A percentile compares a stretch with the other conserved stretches of the same genome.
These are phyloP conservation scores for Pichia insulana DNA, from an alignment of 805 yeast species.

Conservation along the genomic window DNA sequence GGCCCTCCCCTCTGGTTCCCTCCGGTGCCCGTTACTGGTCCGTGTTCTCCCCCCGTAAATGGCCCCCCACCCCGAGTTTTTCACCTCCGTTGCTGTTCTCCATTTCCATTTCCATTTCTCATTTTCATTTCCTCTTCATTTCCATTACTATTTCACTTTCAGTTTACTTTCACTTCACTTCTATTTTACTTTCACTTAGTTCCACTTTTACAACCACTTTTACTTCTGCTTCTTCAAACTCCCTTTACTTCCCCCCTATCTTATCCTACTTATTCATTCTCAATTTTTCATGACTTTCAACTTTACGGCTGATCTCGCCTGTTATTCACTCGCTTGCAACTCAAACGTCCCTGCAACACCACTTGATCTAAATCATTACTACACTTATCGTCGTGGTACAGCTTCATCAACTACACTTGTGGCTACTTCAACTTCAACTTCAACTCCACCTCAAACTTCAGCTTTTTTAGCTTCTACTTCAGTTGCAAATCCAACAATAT, in stretches of 20 bases:
- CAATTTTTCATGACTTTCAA: slow-evolving; percentile 11
- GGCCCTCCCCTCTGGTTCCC: not conserved
- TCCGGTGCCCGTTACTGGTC: not conserved
- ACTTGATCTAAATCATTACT: slow-evolving; percentile 17
- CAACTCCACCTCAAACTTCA: too few relatives aligned
- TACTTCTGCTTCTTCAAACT: too few relatives aligned
- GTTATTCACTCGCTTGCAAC: slow-evolving; percentile 24
- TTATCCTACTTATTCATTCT: not conserved
- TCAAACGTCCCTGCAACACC: slow-evolving; percentile 21
- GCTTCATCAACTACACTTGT: slow-evolving; percentile 5
- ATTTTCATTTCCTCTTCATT: not conserved
- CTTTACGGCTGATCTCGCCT: slow-evolving; percentile 22
- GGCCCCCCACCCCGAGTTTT: not conserved
- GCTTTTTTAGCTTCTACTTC: too few relatives aligned
- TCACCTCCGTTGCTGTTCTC: not conserved
- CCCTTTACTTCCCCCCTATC: not conserved
- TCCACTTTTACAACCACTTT: too few relatives aligned
- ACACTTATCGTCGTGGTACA: slow-evolving; percentile 12
- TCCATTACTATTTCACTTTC: not conserved
- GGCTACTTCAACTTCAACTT: too few relatives aligned
- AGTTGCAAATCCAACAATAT: too few relatives aligned
- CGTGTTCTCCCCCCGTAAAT: not conserved
- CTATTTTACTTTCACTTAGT: not conserved
- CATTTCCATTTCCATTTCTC: not conserved
- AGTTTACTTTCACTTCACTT: too few relatives aligned